These are phyloP conservation scores for Fusarium chaquense DNA, from an alignment of 2,329 filamentous ascomycete genomes.

Conservation along the genomic window DNA sequence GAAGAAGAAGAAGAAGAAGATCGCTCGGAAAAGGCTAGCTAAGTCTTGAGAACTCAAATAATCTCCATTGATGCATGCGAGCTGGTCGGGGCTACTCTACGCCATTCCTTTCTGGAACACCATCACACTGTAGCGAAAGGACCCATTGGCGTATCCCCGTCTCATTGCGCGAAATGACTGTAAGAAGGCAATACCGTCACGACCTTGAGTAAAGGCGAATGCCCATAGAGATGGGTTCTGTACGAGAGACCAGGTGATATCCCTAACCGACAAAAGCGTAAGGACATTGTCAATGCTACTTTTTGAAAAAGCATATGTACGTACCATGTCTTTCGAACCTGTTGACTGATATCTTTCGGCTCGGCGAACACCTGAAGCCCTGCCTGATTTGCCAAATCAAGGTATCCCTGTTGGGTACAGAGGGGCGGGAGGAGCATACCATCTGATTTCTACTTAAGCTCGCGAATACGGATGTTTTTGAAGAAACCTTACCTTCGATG, in stretches of 20 bases:
- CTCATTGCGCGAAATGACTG: constrained; percentile 72
- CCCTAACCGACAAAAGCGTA: constrained; percentile 56
- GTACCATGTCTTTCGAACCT: constrained; percentile 71
- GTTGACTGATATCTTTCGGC: constrained; percentile 68
- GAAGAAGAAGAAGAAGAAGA: background rate
- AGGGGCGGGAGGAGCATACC: constrained; percentile 71
- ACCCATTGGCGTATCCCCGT: constrained; percentile 68
- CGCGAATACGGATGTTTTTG: background rate
- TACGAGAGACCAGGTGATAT: constrained; percentile 71
- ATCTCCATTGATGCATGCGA: background rate
- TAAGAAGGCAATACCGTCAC: constrained; percentile 70
- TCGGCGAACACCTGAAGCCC: constrained; percentile 59
- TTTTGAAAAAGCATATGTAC: constrained; percentile 30
- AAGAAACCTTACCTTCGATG: constrained; percentile 62
- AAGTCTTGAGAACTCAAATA: background rate
- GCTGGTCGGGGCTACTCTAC: background rate
- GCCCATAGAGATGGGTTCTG: constrained; percentile 71
- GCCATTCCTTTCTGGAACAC: constrained; percentile 60
- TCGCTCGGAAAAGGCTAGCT: background rate
- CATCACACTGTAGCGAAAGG: constrained; percentile 70
- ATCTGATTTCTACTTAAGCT: constrained; percentile 52
- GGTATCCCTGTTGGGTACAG: constrained; percentile 65
- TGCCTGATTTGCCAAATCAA: constrained; percentile 61
- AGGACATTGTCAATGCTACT: background rate
- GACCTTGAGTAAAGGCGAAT: constrained; percentile 69